Evolutionary conservation across 192 early-diverging fungal genomes (phyloP).

Genomic region (Coemansia nantahalensis): DNA sequence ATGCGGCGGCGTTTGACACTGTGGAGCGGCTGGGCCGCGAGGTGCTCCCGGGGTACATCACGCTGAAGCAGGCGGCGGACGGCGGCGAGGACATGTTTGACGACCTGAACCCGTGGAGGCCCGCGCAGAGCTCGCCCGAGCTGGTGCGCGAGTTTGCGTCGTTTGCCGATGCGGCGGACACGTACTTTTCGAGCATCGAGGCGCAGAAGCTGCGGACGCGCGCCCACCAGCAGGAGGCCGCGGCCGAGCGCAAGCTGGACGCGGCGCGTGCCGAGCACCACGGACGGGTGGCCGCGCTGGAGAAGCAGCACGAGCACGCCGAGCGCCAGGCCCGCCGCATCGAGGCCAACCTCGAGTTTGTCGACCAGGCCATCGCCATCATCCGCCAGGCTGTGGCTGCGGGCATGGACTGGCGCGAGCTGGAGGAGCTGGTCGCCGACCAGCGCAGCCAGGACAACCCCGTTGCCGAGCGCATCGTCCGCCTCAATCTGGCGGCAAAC

Average conservation of each 20-base stretch:
- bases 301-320: slow-evolving; percentile 66
- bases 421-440: slow-evolving; percentile 81
- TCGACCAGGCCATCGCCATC: slow-evolving; percentile 84
- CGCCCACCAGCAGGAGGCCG: slow-evolving; percentile 67
- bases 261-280: slow-evolving; percentile 75
- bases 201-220: slow-evolving; percentile 74
- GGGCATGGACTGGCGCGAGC: slow-evolving; percentile 96
- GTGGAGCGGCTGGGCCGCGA: slow-evolving; percentile 54
- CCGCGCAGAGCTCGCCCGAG: slow-evolving; percentile 58
- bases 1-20: slow-evolving; percentile 70
- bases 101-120: slow-evolving; percentile 73
- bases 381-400: slow-evolving; percentile 84
- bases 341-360: slow-evolving; percentile 76
- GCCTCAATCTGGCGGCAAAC: slow-evolving; percentile 76
- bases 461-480: slow-evolving; percentile 72
- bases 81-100: slow-evolving; percentile 34
- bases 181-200: slow-evolving; percentile 91
- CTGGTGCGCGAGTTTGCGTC: slow-evolving; percentile 62
- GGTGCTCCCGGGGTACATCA: slow-evolving; percentile 44
- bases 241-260: slow-evolving; percentile 81
- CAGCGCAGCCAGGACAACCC: slow-evolving; percentile 76
- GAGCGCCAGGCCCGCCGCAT: slow-evolving; percentile 80
- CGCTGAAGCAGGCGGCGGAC: slow-evolving; percentile 10
- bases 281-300: slow-evolving; percentile 73
- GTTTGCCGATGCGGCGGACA: slow-evolving; percentile 86